phyloP scores from a whole-genome alignment of 768 basidiomycete species.

The Lactifluus hygrophoroides region DNA sequence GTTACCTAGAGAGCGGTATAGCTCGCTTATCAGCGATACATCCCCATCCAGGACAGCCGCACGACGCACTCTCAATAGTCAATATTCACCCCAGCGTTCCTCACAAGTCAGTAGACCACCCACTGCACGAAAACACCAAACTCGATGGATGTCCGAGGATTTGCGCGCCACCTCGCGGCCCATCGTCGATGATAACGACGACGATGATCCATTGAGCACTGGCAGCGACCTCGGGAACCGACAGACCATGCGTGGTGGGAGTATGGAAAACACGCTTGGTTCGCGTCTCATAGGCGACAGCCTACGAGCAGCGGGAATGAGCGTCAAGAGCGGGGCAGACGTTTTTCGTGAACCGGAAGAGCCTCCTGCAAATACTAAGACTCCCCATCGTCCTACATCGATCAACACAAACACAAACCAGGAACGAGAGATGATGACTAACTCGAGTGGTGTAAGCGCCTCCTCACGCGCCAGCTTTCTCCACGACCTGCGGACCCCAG shows the following conservation, averaged over 20 bases:
- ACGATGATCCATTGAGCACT: constrained; percentile 19
- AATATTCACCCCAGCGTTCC: constrained; percentile 25
- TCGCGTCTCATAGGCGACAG: constrained; percentile 60
- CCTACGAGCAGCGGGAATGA: constrained; percentile 62
- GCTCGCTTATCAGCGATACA: constrained; percentile 6
- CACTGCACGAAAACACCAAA: constrained; percentile 41
- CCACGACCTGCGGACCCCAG: constrained; percentile 21
- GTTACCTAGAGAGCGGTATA: constrained; percentile 16
- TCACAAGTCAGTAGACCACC: constrained; percentile 32
- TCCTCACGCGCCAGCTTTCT: constrained; percentile 5
- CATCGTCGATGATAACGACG: constrained; percentile 24
- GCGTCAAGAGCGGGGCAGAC: constrained; percentile 29
- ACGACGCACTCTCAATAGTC: constrained; percentile 9
- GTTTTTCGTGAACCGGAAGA: constrained; percentile 25
- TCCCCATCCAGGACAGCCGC: constrained; percentile 20
- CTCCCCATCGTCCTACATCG: background rate
- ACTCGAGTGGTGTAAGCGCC: background rate
- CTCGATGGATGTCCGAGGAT: constrained; percentile 49
- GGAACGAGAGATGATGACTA: background rate
- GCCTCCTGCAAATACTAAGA: background rate
- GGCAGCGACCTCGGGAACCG: constrained; percentile 33
- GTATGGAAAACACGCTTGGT: constrained; percentile 58
- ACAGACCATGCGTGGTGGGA: constrained; percentile 55
- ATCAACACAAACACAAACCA: background rate
- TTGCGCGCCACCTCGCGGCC: constrained; percentile 21